phyloP scores from a whole-genome alignment of 768 basidiomycete genomes.

The Basidioascus undulatus region DNA sequence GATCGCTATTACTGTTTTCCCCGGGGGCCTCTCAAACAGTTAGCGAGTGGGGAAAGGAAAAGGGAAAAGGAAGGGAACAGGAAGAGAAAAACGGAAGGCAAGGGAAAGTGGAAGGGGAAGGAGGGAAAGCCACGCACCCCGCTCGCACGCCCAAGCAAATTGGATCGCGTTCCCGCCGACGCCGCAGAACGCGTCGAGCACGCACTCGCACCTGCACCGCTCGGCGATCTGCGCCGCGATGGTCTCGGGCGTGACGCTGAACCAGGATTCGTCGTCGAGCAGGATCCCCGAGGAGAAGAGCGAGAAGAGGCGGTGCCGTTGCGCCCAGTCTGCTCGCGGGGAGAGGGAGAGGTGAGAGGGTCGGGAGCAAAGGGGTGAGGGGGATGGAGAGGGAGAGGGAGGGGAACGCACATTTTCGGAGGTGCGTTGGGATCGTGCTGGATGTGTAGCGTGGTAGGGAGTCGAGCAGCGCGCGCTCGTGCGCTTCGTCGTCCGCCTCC shows the following conservation, averaged over 20 bases:
- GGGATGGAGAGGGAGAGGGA: too few relatives aligned
- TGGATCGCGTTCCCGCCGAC: conserved; percentile 95
- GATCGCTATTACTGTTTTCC: conserved; percentile 81
- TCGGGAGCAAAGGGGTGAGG: too few relatives aligned
- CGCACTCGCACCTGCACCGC: conserved; percentile 48
- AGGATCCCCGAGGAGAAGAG: conserved; percentile 53
- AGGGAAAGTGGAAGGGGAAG: too few relatives aligned
- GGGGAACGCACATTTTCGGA: too few relatives aligned
- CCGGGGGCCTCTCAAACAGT: not conserved
- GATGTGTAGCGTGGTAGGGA: too few relatives aligned
- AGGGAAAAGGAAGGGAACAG: not conserved
- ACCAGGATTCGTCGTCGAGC: conserved; percentile 93
- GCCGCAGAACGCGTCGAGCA: conserved; percentile 89
- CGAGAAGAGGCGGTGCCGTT: conserved; percentile 59
- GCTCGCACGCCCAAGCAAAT: conserved; percentile 83
- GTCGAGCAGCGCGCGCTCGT: too few relatives aligned
- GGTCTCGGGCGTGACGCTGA: conserved; percentile 77
- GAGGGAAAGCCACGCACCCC: conserved; percentile 32
- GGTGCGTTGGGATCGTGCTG: too few relatives aligned
- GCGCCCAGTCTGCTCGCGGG: conserved; percentile 78
- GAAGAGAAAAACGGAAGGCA: not conserved
- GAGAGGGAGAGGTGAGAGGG: too few relatives aligned
- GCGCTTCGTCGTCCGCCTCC: too few relatives aligned
- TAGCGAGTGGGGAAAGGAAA: not conserved
- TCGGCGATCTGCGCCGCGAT: conserved; percentile 87